Evolutionary conservation across 2,329 filamentous ascomycete species (phyloP), one percentile per base, ranked within the genome.

Genomic region (Monascus ruber): DNA sequence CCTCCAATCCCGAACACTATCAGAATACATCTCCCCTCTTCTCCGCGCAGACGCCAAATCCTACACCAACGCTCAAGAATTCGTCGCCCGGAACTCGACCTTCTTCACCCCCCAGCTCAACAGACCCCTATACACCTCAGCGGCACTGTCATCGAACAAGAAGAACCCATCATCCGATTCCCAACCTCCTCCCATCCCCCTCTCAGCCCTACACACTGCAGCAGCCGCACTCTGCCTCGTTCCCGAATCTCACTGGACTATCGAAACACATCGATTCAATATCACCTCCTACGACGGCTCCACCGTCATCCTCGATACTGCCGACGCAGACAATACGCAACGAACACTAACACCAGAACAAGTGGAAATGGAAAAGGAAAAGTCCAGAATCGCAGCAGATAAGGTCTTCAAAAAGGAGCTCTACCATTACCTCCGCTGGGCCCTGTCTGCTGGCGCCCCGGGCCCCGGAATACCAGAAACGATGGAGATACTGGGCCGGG

Each of bases 351-450:
- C 29, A 26, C 4, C 26, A 32, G 39, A 11, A 34, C 50, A 46
- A 40, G 54, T 53, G 39, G 60, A 56, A 36, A 47, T 46, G n/a
- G 55, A 59, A 46, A 33, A 31, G 3, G 43, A 43, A 31, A 42
- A 40, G 33, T 29, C 42, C 5, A 41, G 50, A 3, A 38, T 54
- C 5, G 35, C 44, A 4, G 42, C 53, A 3, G 53, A 59, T 36
- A 63, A 63, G 37, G 34, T 51, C 11, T 63, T 65, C 45, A 68
- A 64, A 42, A 68, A 63, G 38, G 58, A 70, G 37, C 47, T 77
- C 4, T 72, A 77, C 56, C 59, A 68, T 40, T 77, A 73, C 49
- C 57, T 81, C 38, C 68, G 77, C 37, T 73, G 73, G 66, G 74
- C 72, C 1, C 46, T 81, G 24, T 64, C 67, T 2, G 72, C 65